Conservation (phyloP, 768 basidiomycete species). For the Suillus cothurnatus region DNA sequence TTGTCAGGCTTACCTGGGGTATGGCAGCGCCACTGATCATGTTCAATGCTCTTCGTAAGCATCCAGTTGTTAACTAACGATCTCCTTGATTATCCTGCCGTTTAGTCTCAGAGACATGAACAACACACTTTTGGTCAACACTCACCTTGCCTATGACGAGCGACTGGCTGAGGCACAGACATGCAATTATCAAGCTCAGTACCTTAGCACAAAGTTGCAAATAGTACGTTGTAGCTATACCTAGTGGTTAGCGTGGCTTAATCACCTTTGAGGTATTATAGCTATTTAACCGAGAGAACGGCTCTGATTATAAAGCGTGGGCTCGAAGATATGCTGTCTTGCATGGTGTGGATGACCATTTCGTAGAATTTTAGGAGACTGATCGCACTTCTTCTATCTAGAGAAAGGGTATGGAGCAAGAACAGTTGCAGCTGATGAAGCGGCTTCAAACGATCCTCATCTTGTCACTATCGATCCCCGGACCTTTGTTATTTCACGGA, state of each 20-base stretch:
- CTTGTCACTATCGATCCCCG: conserved; percentile 1
- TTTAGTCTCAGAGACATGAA: conserved; percentile 1
- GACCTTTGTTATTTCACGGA: neutral
- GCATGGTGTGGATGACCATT: neutral
- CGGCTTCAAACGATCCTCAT: neutral
- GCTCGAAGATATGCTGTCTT: neutral
- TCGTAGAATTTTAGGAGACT: neutral
- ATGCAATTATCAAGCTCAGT: neutral
- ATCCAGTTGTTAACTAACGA: no score
- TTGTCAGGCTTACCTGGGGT: neutral
- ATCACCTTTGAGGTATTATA: neutral
- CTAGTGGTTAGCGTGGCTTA: neutral
- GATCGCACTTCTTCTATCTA: neutral
- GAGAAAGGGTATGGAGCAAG: conserved; percentile 1
- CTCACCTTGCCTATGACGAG: neutral
- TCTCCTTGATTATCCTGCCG: neutral
- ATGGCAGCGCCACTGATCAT: neutral
- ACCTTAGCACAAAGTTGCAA: neutral
- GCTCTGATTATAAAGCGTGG: neutral
- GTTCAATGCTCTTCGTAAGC: conserved; percentile 3
- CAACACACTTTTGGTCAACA: neutral
- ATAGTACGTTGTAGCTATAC: neutral
- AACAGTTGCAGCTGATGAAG: neutral
- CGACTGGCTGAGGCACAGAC: neutral
- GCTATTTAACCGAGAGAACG: neutral